Evolutionary conservation across 345 rosid genomes (phyloP), one percentile per base, ranked within the genome.

Genomic region (Triadica sebifera): DNA sequence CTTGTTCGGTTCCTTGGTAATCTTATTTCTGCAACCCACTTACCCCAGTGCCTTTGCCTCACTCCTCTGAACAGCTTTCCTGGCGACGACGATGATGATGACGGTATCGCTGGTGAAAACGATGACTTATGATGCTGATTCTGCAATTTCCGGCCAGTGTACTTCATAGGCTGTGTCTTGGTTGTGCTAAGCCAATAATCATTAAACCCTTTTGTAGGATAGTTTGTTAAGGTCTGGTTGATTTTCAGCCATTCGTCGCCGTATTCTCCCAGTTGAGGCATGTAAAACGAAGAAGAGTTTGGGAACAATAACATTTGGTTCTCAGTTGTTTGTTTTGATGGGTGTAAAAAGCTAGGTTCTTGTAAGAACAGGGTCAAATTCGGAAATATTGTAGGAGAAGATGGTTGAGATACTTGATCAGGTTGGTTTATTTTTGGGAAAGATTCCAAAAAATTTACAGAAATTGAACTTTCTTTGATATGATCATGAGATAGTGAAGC

Each of bases 11-110:
- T 93, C 77, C 91, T 86, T 25, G 99, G 99, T 22, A 95, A 85
- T 77, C 98, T 85, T 61, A 95, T 95, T 82, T 95, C 99, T 0
- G 99, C 97, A 1, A 95, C 99, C 99, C 99, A 95, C 85, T 93
- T 95, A 0, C 99, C 97, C 99, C 99, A 93, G 69, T 91, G 99
- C 84, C 98, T 89, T 78, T 89, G 97, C 75, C 99, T 87, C 65
- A 93, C 99, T 47, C 99, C 99, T 83, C 99, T 79, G 73, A 83
- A 95, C 74, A 93, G 71, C 86, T 95, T 95, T 25, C 89, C 87
- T 0, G 86, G 72, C 3, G 88, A 65, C 0, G 87, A 68, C 62
- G 66, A 17, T 10, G 66, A 34, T 8, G 66, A 52, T 52, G 56
- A 52, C 15, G 61, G 20, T 8, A 57, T 25, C 29, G 61, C 61